Conservation (phyloP, 192 early-diverging fungal species). For the Pilobolus umbonatus region DNA sequence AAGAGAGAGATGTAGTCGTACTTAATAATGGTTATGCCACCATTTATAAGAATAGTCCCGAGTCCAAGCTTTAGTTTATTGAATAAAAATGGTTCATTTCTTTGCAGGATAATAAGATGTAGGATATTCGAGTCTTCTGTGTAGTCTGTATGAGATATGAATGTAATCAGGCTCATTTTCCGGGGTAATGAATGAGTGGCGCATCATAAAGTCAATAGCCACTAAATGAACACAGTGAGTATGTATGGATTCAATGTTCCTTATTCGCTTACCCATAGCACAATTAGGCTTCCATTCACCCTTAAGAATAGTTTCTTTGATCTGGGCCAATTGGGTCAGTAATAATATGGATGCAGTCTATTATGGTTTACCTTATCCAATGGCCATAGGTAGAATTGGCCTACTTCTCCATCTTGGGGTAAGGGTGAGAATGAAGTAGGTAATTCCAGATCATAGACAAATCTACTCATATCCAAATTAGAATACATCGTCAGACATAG, state of each 20-base stretch:
- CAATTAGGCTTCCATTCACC: constrained; percentile 85
- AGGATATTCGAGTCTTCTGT: constrained; percentile 64
- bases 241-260: neutral
- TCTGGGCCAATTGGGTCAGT: too few species aligned
- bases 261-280: constrained; percentile 39
- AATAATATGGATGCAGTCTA: too few species aligned
- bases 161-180: constrained; percentile 83
- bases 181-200: constrained; percentile 64
- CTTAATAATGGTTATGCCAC: constrained; percentile 55
- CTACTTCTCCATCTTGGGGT: constrained; percentile 84
- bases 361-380: constrained; percentile 65
- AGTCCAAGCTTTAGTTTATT: constrained; percentile 12
- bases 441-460: constrained; percentile 80
- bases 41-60: constrained; percentile 21
- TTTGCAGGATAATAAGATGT: constrained; percentile 37
- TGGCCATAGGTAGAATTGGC: constrained; percentile 66
- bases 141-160: constrained; percentile 60
- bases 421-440: constrained; percentile 52
- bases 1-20: constrained; percentile 56
- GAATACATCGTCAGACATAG: too few species aligned
- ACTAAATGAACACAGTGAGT: constrained; percentile 26
- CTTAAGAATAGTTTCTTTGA: constrained; percentile 36
- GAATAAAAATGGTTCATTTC: neutral
- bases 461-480: constrained; percentile 34
- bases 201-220: constrained; percentile 82